Evolutionary conservation across 345 rosid genomes (phyloP).

Genomic region (Conringia planisiliqua): DNA sequence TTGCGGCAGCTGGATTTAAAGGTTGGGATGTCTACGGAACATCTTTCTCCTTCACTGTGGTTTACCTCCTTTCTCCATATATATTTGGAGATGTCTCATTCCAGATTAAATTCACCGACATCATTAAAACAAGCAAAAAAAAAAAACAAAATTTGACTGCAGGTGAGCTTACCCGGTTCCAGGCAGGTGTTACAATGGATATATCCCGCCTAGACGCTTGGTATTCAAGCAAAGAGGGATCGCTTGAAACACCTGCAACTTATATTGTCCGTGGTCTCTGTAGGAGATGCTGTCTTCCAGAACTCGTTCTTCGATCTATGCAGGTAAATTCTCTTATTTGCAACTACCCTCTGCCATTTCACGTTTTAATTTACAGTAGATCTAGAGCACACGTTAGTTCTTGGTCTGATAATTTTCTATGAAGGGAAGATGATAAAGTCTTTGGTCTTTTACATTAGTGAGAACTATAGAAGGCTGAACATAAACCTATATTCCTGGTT

Average conservation of each 20-base stretch:
- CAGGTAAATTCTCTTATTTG: constrained; percentile 46
- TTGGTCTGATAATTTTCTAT: not conserved
- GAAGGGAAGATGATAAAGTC: not conserved
- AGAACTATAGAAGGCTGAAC: not conserved
- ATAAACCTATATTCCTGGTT: not conserved
- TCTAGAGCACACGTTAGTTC: not conserved
- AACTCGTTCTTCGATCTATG: constrained; percentile 79
- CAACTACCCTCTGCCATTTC: not conserved
- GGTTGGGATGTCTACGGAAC: constrained; percentile 42
- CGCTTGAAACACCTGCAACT: constrained; percentile 72
- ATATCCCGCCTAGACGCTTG: constrained; percentile 93
- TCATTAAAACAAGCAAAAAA: not conserved
- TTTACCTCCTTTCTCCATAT: constrained; percentile 6
- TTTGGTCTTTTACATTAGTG: not conserved
- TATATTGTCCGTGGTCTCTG: constrained; percentile 81
- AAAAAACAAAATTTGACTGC: constrained; percentile 21
- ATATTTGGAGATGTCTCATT: not conserved
- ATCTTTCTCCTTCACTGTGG: constrained; percentile 15
- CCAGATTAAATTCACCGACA: constrained; percentile 9
- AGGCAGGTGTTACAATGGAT: constrained; percentile 86
- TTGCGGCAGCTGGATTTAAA: constrained; percentile 92
- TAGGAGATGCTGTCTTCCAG: constrained; percentile 93
- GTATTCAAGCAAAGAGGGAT: constrained; percentile 73
- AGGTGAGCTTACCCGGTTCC: constrained; percentile 95
- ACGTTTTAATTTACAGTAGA: not conserved